Conservation (phyloP, 441 rosid species). For the Gossypium trilobum region DNA sequence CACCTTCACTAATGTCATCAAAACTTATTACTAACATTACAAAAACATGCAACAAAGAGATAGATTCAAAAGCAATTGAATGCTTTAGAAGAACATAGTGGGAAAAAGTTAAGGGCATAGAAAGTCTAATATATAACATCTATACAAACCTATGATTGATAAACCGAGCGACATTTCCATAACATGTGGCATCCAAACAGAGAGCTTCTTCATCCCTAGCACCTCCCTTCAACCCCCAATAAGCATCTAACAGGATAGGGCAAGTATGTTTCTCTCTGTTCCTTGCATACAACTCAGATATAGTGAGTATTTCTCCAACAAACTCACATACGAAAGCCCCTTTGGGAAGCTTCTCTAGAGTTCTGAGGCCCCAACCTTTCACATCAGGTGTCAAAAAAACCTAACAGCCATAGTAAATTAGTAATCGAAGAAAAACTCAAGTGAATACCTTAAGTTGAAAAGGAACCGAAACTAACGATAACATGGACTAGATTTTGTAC, state of each 20-base stretch:
- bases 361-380: slow-evolving; percentile 88
- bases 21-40: not conserved
- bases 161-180: slow-evolving; percentile 85
- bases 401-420: slow-evolving; percentile 28
- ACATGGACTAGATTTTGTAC: slow-evolving; percentile 2
- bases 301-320: slow-evolving; percentile 75
- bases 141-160: slow-evolving; percentile 71
- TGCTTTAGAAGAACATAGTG: not conserved
- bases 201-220: slow-evolving; percentile 58
- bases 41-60: not conserved
- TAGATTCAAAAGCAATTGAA: not conserved
- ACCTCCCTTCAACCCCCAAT: slow-evolving; percentile 48
- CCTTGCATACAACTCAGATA: slow-evolving; percentile 48
- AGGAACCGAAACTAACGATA: not conserved
- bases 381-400: slow-evolving; percentile 69
- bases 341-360: slow-evolving; percentile 71
- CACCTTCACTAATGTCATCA: not conserved
- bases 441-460: not conserved
- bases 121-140: not conserved
- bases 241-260: slow-evolving; percentile 67
- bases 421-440: slow-evolving; percentile 10
- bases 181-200: slow-evolving; percentile 60
- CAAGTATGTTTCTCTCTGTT: slow-evolving; percentile 24
- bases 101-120: not conserved
- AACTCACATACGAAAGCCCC: slow-evolving; percentile 87